These are phyloP conservation scores for Magnusiomyces suaveolens DNA, from an alignment of 1,139 yeast genomes.

Conservation along the genomic window DNA sequence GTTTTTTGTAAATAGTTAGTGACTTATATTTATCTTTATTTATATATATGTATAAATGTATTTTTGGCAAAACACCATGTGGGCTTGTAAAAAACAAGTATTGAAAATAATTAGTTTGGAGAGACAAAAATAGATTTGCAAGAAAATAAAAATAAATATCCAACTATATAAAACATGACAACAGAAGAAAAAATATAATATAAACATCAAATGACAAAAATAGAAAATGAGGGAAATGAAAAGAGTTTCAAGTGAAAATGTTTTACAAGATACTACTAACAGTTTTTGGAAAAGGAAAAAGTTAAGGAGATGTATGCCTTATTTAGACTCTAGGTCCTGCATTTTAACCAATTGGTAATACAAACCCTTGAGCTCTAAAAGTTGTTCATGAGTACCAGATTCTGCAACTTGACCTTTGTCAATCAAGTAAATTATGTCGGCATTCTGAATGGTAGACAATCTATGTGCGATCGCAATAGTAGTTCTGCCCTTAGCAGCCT, in stretches of 20 bases:
- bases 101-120: no score
- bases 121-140: no score
- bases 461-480: constrained; percentile 89
- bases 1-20: neutral
- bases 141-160: no score
- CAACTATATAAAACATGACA: no score
- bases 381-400: constrained; percentile 43
- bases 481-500: constrained; percentile 60
- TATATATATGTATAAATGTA: neutral
- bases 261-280: no score
- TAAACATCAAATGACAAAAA: no score
- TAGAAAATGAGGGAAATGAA: no score
- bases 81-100: no score
- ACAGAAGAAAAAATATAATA: no score
- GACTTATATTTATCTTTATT: neutral
- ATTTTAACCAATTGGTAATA: constrained; percentile 36
- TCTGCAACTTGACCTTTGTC: constrained; percentile 66
- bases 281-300: no score
- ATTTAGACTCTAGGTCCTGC: constrained; percentile 28
- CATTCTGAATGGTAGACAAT: constrained; percentile 82
- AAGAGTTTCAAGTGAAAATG: no score
- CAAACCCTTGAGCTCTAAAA: constrained; percentile 31
- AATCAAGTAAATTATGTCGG: constrained; percentile 80
- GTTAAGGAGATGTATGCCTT: no score
- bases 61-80: neutral